phyloP scores from a whole-genome alignment of 1,284 basidiomycete genomes.

The Vanrija humicola region DNA sequence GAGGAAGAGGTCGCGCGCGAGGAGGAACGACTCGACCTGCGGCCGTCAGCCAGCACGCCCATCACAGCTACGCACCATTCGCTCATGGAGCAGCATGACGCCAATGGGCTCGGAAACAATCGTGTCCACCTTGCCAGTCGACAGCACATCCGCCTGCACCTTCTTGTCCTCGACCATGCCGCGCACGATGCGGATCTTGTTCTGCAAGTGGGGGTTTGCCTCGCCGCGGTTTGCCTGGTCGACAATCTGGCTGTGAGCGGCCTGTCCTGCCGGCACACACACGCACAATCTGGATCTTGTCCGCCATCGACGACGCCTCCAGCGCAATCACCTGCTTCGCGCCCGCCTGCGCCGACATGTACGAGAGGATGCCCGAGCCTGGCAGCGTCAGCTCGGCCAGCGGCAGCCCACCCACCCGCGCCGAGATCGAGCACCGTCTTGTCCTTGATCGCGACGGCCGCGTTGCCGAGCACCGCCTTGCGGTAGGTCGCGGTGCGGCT shows the following conservation, averaged over 20 bases:
- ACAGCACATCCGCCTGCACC: constrained; percentile 37
- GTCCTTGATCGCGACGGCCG: constrained; percentile 40
- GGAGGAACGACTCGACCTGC: constrained; percentile 51
- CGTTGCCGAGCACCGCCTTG: constrained; percentile 49
- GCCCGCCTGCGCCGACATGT: constrained; percentile 53
- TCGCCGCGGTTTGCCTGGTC: constrained; percentile 39
- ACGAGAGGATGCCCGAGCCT: constrained; percentile 55
- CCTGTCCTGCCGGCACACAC: too few species aligned
- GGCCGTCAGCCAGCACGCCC: background rate
- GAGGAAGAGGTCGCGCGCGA: constrained; percentile 51
- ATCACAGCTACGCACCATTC: constrained; percentile 48
- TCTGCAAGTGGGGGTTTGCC: constrained; percentile 39
- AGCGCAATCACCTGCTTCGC: constrained; percentile 52
- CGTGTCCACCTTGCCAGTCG: constrained; percentile 51
- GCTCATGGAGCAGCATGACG: constrained; percentile 53
- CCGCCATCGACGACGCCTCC: constrained; percentile 53
- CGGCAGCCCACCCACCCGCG: constrained; percentile 38
- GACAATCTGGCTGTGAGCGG: constrained; percentile 32
- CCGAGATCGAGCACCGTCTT: constrained; percentile 52
- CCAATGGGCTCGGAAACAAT: constrained; percentile 55
- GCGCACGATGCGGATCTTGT: constrained; percentile 38
- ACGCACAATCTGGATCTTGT: constrained; percentile 50
- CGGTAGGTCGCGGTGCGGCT: constrained; percentile 47
- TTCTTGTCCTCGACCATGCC: constrained; percentile 46
- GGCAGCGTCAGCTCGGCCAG: background rate